These are phyloP conservation scores for Diaporthe citri DNA, from an alignment of 2,329 filamentous ascomycete species.

Conservation along the genomic window DNA sequence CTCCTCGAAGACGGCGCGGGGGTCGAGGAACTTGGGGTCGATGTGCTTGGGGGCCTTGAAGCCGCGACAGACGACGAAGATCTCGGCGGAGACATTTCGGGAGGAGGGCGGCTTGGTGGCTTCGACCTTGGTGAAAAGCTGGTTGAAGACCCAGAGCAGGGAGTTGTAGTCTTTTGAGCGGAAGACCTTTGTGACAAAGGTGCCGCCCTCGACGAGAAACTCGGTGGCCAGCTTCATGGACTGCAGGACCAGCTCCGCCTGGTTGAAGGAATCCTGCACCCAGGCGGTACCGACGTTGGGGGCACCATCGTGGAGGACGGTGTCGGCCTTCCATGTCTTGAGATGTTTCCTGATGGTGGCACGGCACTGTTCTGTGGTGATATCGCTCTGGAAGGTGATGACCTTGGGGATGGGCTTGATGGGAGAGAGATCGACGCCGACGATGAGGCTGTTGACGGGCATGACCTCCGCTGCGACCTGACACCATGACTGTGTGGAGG, in stretches of 20 bases:
- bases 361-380: conserved; percentile 96
- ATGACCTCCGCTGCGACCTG: conserved; percentile 97
- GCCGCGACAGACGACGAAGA: conserved; percentile 96
- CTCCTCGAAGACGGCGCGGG: conserved; percentile 91
- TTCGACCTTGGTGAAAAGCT: conserved; percentile 94
- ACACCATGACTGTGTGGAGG: conserved; percentile 81
- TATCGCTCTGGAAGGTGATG: conserved; percentile 97
- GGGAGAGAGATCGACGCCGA: conserved; percentile 93
- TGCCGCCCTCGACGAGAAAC: conserved; percentile 89
- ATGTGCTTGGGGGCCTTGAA: conserved; percentile 96
- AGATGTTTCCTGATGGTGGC: conserved; percentile 89
- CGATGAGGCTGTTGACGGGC: conserved; percentile 89
- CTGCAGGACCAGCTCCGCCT: conserved; percentile 92
- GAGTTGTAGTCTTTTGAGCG: conserved; percentile 97
- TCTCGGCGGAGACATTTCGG: conserved; percentile 96
- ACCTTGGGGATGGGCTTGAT: conserved; percentile 96
- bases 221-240: conserved; percentile 94
- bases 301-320: conserved; percentile 95
- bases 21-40: conserved; percentile 92
- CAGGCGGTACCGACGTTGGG: conserved; percentile 98
- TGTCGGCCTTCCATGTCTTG: conserved; percentile 96
- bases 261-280: conserved; percentile 98
- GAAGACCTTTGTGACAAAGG: conserved; percentile 98
- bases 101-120: conserved; percentile 97
- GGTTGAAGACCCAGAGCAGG: conserved; percentile 96